These are phyloP conservation scores for Skeletonema tropicum DNA, from an alignment of 108 stramenopile genomes.

Conservation along the genomic window DNA sequence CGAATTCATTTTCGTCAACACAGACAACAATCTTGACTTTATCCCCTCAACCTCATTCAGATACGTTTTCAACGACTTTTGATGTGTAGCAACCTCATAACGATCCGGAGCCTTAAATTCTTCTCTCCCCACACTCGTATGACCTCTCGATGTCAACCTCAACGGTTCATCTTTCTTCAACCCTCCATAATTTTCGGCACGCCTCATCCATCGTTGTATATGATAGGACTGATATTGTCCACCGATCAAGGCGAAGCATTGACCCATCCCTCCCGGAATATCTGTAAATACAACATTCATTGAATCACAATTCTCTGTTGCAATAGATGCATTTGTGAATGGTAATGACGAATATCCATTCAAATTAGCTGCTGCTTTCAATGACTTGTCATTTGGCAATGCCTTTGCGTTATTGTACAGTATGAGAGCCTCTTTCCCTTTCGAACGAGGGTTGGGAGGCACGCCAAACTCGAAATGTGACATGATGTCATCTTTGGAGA, in stretches of 20 bases:
- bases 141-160: conserved; percentile 34
- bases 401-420: background rate
- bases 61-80: conserved; percentile 25
- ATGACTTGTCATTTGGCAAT: background rate
- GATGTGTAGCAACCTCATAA: conserved; percentile 17
- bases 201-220: conserved; percentile 27
- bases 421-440: background rate
- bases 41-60: conserved; percentile 27
- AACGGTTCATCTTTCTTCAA: conserved; percentile 14
- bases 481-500: background rate
- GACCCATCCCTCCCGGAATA: background rate
- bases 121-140: conserved; percentile 28
- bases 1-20: conserved; percentile 18
- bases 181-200: background rate
- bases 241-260: conserved; percentile 7
- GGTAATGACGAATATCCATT: background rate
- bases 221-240: conserved; percentile 22
- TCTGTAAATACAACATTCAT: conserved; percentile 7
- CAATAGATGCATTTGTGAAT: background rate
- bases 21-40: conserved; percentile 15
- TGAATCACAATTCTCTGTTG: conserved; percentile 5
- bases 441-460: background rate
- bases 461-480: background rate
- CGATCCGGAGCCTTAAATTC: conserved; percentile 22
- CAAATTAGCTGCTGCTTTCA: background rate